Conservation (phyloP, 2,329 filamentous ascomycete species). For the Venturia carpophila region DNA sequence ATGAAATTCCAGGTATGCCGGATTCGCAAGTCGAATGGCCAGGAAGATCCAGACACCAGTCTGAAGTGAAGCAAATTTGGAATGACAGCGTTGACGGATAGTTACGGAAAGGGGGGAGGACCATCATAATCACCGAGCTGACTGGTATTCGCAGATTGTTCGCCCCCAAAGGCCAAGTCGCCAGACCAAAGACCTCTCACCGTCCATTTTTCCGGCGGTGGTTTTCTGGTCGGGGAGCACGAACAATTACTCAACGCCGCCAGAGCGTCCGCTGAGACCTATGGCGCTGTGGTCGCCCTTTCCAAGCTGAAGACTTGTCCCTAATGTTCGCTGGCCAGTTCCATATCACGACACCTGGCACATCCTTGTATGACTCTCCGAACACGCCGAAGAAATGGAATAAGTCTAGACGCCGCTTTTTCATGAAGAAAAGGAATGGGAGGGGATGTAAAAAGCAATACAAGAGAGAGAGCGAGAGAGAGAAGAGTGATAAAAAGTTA, state of each 20-base stretch:
- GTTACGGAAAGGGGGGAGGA: too few relatives aligned
- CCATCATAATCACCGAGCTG: neutral
- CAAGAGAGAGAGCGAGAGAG: too few relatives aligned
- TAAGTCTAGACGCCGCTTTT: constrained; percentile 30
- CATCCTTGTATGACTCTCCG: constrained; percentile 36
- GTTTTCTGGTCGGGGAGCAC: constrained; percentile 37
- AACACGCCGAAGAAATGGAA: constrained; percentile 29
- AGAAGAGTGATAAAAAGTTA: too few relatives aligned
- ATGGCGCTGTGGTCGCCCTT: constrained; percentile 39
- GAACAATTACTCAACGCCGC: constrained; percentile 37
- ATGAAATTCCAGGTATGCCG: too few relatives aligned
- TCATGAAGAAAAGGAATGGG: too few relatives aligned
- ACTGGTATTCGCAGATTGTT: neutral
- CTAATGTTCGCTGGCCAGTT: constrained; percentile 43
- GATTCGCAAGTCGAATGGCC: neutral
- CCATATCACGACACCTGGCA: constrained; percentile 44
- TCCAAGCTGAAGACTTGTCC: constrained; percentile 47
- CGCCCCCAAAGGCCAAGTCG: neutral
- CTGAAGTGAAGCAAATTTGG: too few relatives aligned
- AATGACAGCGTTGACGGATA: too few relatives aligned
- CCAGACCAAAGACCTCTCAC: constrained; percentile 22
- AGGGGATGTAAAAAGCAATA: too few relatives aligned
- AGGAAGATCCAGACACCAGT: too few relatives aligned
- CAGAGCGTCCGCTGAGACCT: constrained; percentile 31
- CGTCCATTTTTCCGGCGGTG: constrained; percentile 38